Evolutionary conservation across 768 basidiomycete genomes (phyloP), one percentile per base, ranked within the genome.

Genomic region (Mycena crocata): DNA sequence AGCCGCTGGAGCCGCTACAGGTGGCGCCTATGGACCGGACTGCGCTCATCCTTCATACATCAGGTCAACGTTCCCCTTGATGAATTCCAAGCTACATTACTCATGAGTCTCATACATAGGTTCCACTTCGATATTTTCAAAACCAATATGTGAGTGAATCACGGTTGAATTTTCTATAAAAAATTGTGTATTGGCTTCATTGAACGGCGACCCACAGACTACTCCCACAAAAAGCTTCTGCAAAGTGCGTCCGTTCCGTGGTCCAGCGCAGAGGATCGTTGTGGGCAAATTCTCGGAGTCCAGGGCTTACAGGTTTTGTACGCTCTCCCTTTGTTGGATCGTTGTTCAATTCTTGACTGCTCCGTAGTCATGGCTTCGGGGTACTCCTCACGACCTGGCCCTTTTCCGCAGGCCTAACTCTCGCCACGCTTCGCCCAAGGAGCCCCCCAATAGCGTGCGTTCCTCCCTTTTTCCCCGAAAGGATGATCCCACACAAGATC

Each of bases 51-150:
- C 24, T 63, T 14, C 62, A 63, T 23, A 26, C 54, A 2, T 63
- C 62, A 21, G 62, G 54, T 46, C n/a, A n/a, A 12, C n/a, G 19
- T 21, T 30, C 19, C 3, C 31, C 4, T 15, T 13, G 4, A 28
- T 30, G 10, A 6, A 21, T 32, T 15, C 19, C 21, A 14, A n/a
- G n/a, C n/a, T n/a, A n/a, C n/a, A 19, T 31, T 32, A 54, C 14
- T 6, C 2, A 2, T 5, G 23, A 1, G 21, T 45, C n/a, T 21
- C 34, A 63, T n/a, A n/a, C n/a, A n/a, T n/a, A n/a, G 62, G 62
- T 8, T 63, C 62, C 5, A 63, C 62, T 10, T 63, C 62, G n/a
- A 45, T 35, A 34, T 26, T 55, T 23, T 46, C 62, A 3, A 63
- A 34, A 30, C 62, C 62, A 3, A 13, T 63, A 30, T 62, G 61